A percentile compares a stretch with the other conserved stretches of the same genome.
phyloP scores from a whole-genome alignment of 2,329 filamentous ascomycete genomes.

The Verticillium klebahnii region DNA sequence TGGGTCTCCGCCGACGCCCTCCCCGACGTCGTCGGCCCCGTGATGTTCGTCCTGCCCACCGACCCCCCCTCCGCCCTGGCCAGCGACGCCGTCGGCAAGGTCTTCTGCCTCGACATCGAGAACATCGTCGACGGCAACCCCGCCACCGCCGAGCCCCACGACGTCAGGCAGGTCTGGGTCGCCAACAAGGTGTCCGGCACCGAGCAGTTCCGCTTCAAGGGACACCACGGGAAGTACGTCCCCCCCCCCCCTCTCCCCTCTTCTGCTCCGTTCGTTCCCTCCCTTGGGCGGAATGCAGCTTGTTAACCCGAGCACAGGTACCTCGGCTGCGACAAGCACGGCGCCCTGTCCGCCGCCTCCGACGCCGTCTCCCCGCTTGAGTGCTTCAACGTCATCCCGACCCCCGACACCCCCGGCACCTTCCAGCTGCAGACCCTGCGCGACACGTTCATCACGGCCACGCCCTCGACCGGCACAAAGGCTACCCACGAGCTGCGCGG shows the following conservation, averaged over 20 bases:
- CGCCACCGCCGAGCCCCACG: constrained; percentile 86
- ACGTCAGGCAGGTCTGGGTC: constrained; percentile 94
- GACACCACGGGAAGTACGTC: constrained; percentile 74
- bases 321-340: constrained; percentile 79
- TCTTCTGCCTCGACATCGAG: constrained; percentile 77
- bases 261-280: not conserved
- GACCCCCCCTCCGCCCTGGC: constrained; percentile 70
- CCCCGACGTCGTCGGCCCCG: constrained; percentile 73
- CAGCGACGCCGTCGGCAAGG: constrained; percentile 79
- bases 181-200: constrained; percentile 79
- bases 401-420: constrained; percentile 60
- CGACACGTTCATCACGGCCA: constrained; percentile 62
- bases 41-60: constrained; percentile 78
- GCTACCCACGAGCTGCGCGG: constrained; percentile 65
- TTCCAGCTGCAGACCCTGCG: constrained; percentile 72
- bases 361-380: constrained; percentile 83
- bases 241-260: not conserved
- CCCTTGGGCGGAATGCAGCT: not conserved
- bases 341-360: constrained; percentile 68
- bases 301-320: constrained; percentile 51
- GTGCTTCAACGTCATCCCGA: constrained; percentile 66
- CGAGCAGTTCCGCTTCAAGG: constrained; percentile 80
- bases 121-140: constrained; percentile 84
- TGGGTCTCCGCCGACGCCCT: constrained; percentile 83
- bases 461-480: constrained; percentile 41